Base-by-base conservation (phyloP, 2,329 filamentous ascomycete species). In the Penicillium paneum region DNA sequence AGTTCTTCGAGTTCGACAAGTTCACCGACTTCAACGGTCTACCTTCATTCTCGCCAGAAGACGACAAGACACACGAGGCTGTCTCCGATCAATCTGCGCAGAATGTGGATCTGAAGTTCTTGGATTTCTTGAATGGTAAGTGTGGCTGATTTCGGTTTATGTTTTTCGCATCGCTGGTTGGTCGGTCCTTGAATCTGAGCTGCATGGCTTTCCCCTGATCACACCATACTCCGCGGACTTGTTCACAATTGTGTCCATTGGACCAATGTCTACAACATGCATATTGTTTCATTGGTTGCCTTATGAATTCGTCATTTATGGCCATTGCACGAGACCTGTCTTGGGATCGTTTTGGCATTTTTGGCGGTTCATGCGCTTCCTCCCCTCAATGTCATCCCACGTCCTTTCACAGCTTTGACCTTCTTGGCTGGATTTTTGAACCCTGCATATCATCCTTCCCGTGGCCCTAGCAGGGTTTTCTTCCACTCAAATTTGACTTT, bases 1-100 rank as follows among this genome's bases (percentile, higher is more conserved):
- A 90, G 63, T 93, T 93, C 73, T 89, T 88, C 71, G 88, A 92
- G 67, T 90, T 88, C 69, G 89, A 92, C 70, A 70, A 72, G 35
- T 69, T 74, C 44, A 67, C 61, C 29, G 66, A 68, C 52, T 54
- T 74, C 6, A 17, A 24, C 54, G 64, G 64, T 51, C 60, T 74
- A 44, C 70, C 71, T 29, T 47, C 66, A 8, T 70, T 71, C 57
- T 66, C 71, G 32, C 57, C 64, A 29, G 71, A 72, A 29, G 66
- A 70, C n/a, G 66, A 66, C 44, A 59, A 59, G 24, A 58, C 59
- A 15, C 60, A 62, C 41, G 61, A 64, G 41, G 61, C 65, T 39
- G 49, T 62, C 41, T 52, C 54, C 11, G 58, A 62, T 17, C 63
- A 58, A 43, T 45, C 52, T 12, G 55, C 60, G n/a, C 66, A 69